Base-by-base conservation (phyloP, 345 rosid genomes). In the Salix suchowensis region DNA sequence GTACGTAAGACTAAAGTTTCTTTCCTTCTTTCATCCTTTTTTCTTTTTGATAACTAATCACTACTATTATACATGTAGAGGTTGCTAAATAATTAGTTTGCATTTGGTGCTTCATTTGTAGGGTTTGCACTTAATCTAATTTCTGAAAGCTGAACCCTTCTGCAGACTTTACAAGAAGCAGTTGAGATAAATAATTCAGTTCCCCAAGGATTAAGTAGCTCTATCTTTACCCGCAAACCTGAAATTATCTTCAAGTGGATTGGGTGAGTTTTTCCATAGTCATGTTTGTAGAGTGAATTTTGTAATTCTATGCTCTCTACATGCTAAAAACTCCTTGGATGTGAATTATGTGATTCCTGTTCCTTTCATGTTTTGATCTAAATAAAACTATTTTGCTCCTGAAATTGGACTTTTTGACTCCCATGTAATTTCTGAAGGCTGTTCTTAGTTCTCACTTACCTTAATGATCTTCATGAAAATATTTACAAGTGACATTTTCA, bases 131-230 rank as follows among this genome's bases (percentile, higher is more conserved):
- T 21, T 40, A 12, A 34, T 24, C 71, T 62, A 32, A 48, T 24
- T 6, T 68, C 60, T 70, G 58, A 82, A 72, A 24, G 71, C 10
- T 42, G 65, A 54, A 64, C 74, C 46, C 24, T 67, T 80, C 39
- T 76, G 54, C 88, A 96, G 98, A 87, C 91, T 66, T 86, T 93
- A 44, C 74, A 89, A 80, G 99, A 92, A 84, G 99, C 98, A 64
- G 85, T 96, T 65, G 89, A 89, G 40, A 93, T 93, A 83, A 93
- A 93, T 86, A 93, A 92, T 85, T 91, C 96, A 0, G 99, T 96
- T 40, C 94, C 98, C 50, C 98, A 96, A 89, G 99, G 99, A 79
- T 83, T 93, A 44, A 93, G 99, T 81, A 96, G 97, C 76, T 93
- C 97, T 10, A 92, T 96, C 76, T 93, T 93, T 86, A 93, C 98